phyloP scores from a whole-genome alignment of 2,329 filamentous ascomycete genomes.

The Arthrobotrys pseudoclavata region DNA sequence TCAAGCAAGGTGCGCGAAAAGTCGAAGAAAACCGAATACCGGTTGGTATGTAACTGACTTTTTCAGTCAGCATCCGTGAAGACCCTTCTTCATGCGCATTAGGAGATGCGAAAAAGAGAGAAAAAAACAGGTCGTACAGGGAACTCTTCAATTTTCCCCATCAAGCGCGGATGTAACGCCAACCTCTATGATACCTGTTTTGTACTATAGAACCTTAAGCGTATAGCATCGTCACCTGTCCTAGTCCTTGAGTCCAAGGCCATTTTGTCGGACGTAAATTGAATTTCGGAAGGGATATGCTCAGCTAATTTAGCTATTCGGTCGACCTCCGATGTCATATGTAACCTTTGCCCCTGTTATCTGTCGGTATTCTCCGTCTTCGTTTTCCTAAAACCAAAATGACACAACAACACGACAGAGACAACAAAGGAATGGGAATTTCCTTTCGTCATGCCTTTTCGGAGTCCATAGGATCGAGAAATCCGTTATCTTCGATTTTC shows the following conservation, averaged over 20 bases:
- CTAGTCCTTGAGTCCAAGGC: conserved; percentile 19
- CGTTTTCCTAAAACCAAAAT: conserved; percentile 19
- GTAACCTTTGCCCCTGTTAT: conserved; percentile 18
- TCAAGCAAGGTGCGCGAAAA: conserved; percentile 8
- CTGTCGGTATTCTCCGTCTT: conserved; percentile 12
- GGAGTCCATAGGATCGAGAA: neutral
- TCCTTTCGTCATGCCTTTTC: neutral
- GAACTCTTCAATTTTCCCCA: conserved; percentile 20
- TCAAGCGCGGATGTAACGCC: conserved; percentile 31
- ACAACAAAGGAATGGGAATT: neutral
- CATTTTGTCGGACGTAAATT: conserved; percentile 16
- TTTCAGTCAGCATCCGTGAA: neutral
- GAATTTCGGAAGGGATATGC: conserved; percentile 21
- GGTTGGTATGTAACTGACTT: neutral
- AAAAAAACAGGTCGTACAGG: neutral
- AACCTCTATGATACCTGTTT: conserved; percentile 11
- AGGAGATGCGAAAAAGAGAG: neutral
- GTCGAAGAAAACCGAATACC: neutral
- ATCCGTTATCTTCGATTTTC: neutral
- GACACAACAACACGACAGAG: conserved; percentile 23
- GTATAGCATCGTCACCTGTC: neutral
- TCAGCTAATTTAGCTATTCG: neutral
- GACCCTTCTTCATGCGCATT: conserved; percentile 31
- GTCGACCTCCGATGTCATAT: conserved; percentile 8
- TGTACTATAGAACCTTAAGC: conserved; percentile 12